Evolutionary conservation across 148 eudicot genomes (phyloP).

Genomic region (Pouteria glomerata): DNA sequence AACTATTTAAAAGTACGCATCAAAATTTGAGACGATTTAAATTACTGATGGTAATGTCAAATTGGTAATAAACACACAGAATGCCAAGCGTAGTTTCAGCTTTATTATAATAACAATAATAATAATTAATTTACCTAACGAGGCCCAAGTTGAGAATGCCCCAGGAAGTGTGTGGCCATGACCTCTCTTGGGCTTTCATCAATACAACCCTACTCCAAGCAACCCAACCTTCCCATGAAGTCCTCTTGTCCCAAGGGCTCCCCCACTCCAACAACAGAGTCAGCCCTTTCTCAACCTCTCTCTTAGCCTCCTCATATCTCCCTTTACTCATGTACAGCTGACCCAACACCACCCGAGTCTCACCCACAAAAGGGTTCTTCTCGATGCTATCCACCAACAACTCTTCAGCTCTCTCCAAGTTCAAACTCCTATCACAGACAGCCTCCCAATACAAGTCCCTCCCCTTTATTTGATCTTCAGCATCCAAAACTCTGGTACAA

Average conservation of each 20-base stretch:
- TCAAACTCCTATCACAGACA: conserved; percentile 9
- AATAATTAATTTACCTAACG: conserved; percentile 53
- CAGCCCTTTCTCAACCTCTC: conserved; percentile 55
- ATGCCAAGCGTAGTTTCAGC: too few relatives aligned
- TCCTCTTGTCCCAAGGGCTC: conserved; percentile 96
- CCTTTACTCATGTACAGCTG: conserved; percentile 59
- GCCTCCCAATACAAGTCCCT: conserved; percentile 90
- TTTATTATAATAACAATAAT: too few relatives aligned
- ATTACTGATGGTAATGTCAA: too few relatives aligned
- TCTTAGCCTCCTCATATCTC: conserved; percentile 71
- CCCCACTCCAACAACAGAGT: conserved; percentile 70
- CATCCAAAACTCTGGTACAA: conserved; percentile 45
- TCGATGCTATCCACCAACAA: conserved; percentile 39
- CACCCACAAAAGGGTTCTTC: conserved; percentile 83
- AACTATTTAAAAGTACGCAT: too few relatives aligned
- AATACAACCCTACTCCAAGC: conserved; percentile 86
- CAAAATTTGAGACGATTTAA: too few relatives aligned
- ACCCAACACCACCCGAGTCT: conserved; percentile 69
- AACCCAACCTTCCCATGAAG: conserved; percentile 96
- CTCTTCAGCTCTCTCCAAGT: conserved; percentile 49
- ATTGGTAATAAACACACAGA: too few relatives aligned
- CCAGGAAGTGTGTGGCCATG: conserved; percentile 81
- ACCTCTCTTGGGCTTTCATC: conserved; percentile 72
- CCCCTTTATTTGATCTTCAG: conserved; percentile 39
- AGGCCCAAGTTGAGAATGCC: conserved; percentile 90